Conservation (phyloP, 768 basidiomycete genomes). For the Tulasnella sp. region DNA sequence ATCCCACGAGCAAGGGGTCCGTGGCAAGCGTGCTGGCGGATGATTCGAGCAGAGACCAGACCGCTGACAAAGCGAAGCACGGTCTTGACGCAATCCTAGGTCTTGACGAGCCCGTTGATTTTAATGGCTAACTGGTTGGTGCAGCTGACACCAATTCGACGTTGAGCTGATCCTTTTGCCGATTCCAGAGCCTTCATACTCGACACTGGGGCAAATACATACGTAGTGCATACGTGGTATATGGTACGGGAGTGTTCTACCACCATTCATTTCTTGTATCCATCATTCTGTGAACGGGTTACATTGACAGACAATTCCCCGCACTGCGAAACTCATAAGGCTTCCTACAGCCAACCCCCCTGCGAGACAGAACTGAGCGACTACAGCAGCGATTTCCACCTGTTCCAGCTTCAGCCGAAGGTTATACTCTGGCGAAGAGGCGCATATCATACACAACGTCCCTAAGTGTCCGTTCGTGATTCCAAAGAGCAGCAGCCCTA, state of each 20-base stretch:
- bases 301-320: constrained; percentile 52
- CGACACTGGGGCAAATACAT: too few relatives aligned
- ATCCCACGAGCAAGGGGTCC: not conserved
- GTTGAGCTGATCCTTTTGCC: too few relatives aligned
- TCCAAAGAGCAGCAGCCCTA: constrained; percentile 62
- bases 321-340: constrained; percentile 67
- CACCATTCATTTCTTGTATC: too few relatives aligned
- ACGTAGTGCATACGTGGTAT: too few relatives aligned
- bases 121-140: not conserved
- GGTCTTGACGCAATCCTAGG: not conserved
- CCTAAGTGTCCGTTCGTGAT: constrained; percentile 69
- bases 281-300: constrained; percentile 44
- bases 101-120: constrained; percentile 5
- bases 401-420: constrained; percentile 57
- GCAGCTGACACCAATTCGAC: too few relatives aligned
- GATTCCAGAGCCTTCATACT: too few relatives aligned
- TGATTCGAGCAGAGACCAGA: not conserved
- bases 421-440: constrained; percentile 71
- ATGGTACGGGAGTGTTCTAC: too few relatives aligned
- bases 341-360: constrained; percentile 68
- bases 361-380: constrained; percentile 60
- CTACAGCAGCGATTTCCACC: constrained; percentile 73
- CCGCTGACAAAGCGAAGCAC: not conserved
- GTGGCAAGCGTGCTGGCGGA: constrained; percentile 1
- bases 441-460: constrained; percentile 69